phyloP scores from a whole-genome alignment of 768 basidiomycete species.

The Lentinula sp. region DNA sequence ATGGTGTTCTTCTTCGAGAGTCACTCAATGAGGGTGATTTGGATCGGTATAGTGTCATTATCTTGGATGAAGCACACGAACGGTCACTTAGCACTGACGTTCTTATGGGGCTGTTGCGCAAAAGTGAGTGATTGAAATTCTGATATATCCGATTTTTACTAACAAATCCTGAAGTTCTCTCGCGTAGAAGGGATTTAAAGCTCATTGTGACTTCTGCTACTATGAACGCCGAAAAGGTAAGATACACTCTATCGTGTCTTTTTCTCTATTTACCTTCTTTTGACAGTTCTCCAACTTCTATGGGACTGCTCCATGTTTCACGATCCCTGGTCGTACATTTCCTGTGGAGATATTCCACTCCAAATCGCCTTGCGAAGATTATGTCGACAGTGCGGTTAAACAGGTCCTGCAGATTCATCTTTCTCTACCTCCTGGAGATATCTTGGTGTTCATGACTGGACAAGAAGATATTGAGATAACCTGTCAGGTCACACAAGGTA shows the following conservation, averaged over 20 bases:
- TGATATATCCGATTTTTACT: not conserved
- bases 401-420: conserved; percentile 96
- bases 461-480: conserved; percentile 99
- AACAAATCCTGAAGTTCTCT: conserved; percentile 50
- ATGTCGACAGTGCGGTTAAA: conserved; percentile 97
- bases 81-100: conserved; percentile 97
- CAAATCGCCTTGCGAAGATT: conserved; percentile 98
- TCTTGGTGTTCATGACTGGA: conserved; percentile 98
- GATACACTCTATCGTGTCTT: conserved; percentile 4
- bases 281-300: conserved; percentile 91
- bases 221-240: conserved; percentile 98
- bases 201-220: conserved; percentile 98
- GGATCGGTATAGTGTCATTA: conserved; percentile 94
- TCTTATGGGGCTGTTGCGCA: conserved; percentile 91
- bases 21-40: conserved; percentile 98
- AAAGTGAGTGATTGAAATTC: conserved; percentile 55
- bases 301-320: conserved; percentile 91
- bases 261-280: not conserved
- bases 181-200: conserved; percentile 87
- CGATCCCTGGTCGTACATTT: conserved; percentile 89
- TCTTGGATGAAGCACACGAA: conserved; percentile 99
- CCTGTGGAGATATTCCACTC: conserved; percentile 95
- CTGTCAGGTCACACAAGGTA: conserved; percentile 89
- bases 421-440: conserved; percentile 88
- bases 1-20: conserved; percentile 96